Base-by-base conservation (phyloP, 257 asterid genomes). In the Solanum etuberosum region DNA sequence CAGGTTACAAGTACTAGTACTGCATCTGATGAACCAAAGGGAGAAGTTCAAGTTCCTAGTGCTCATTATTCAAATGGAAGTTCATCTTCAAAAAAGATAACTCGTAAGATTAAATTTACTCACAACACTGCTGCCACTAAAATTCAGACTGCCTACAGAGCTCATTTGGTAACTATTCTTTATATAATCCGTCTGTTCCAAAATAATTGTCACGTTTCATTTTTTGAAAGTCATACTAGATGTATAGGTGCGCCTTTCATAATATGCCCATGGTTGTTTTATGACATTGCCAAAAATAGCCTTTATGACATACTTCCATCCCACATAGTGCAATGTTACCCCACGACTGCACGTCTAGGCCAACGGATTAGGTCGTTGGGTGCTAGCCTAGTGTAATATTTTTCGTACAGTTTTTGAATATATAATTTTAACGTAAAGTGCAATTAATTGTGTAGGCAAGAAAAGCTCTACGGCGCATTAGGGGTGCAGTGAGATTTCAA, bases 81-180 rank as follows among this genome's bases (percentile, higher is more conserved):
- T 23, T 65, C 85, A 9, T 76, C 67, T 23, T 67, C 84, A 8
- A 87, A 84, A 21, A 92, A 86, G 90, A 89, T 65, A 37, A 29
- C 27, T 23, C 77, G 77, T 74, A 32, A 37, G 59, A 76, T 23
- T 20, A 86, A 57, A 21, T 88, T 86, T 40, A 88, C 92, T 7
- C 87, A 87, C 13, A 92, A 88, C 40, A 84, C 29, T 73, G 97
- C 98, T 12, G 97, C 95, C 70, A 89, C 78, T 15, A 86, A 81
- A 83, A 94, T 95, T 43, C 97, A 94, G 89, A 70, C 91, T 13
- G 93, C 95, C 37, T 92, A 83, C 87, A 91, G 95, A 86, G 90
- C 90, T 70, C 86, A 91, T 88, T 83, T 57, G 91, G 98, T 91
- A 87, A 85, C 87, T 27, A 35, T 35, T 37, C 20, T 68, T 9